Percentiles rank a stretch among this genome's conserved stretches.
Evolutionary conservation across 352 stramenopile species (phyloP).

Genomic region (Pythium biforme): DNA sequence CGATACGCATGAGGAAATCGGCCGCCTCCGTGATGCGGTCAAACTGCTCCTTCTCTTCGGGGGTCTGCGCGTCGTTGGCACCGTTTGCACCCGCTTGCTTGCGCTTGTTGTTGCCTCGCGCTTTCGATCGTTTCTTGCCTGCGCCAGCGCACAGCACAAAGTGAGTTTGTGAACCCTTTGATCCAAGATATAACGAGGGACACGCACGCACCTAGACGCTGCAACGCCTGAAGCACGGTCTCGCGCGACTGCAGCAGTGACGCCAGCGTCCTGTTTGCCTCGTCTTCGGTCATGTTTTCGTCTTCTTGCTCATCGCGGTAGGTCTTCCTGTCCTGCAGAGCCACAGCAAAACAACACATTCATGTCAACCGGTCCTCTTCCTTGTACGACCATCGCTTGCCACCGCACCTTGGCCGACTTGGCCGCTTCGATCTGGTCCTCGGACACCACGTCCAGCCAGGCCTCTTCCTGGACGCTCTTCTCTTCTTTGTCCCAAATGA

Average conservation of each 20-base stretch:
- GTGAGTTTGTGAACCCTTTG: no score
- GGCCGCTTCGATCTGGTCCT: conserved; percentile 70
- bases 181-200: no score
- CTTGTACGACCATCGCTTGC: background rate
- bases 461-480: conserved; percentile 79
- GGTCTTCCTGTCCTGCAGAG: conserved; percentile 38
- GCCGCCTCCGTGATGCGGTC: conserved; percentile 76
- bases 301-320: conserved; percentile 55
- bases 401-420: conserved; percentile 47
- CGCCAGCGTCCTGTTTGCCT: conserved; percentile 53
- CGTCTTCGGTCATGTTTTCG: conserved; percentile 58
- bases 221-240: conserved; percentile 73
- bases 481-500: conserved; percentile 78
- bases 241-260: conserved; percentile 64
- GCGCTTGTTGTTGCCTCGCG: conserved; percentile 52
- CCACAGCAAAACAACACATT: background rate
- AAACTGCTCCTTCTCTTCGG: conserved; percentile 78
- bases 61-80: conserved; percentile 33
- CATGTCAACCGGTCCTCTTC: no score
- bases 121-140: conserved; percentile 56
- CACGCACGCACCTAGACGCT: conserved; percentile 57
- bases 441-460: conserved; percentile 72
- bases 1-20: conserved; percentile 74
- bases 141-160: background rate
- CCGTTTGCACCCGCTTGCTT: conserved; percentile 39